Percentiles rank a stretch among this genome's conserved stretches.
phyloP scores from a whole-genome alignment of 2,329 filamentous ascomycete genomes.

The Fusarium sp. region DNA sequence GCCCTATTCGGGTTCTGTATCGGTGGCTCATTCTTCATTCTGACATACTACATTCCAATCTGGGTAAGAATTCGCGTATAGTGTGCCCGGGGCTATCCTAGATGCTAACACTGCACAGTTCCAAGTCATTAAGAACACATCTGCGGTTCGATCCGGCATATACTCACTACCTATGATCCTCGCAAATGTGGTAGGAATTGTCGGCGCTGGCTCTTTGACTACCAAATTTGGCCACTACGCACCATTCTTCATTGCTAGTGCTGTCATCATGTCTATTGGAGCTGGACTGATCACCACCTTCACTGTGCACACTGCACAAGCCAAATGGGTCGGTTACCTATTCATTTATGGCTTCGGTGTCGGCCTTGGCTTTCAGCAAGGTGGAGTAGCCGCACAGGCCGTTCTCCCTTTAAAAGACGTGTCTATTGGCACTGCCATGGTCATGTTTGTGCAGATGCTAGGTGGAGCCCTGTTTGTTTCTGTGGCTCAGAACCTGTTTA shows the following conservation, averaged over 20 bases:
- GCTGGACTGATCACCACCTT: conserved; percentile 9
- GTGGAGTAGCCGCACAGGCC: conserved; percentile 5
- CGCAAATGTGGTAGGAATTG: neutral
- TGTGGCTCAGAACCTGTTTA: conserved; percentile 12
- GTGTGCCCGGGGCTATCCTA: neutral
- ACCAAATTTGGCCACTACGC: conserved; percentile 10
- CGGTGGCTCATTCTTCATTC: conserved; percentile 10
- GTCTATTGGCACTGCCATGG: conserved; percentile 6
- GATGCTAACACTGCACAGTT: neutral
- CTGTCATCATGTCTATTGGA: conserved; percentile 3
- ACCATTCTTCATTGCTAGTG: conserved; percentile 1
- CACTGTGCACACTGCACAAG: neutral
- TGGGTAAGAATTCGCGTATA: neutral
- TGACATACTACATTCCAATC: conserved; percentile 15
- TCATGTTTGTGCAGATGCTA: conserved; percentile 17
- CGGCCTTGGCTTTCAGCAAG: conserved; percentile 12
- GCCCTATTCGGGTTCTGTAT: conserved; percentile 8
- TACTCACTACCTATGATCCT: conserved; percentile 10
- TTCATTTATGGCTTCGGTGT: conserved; percentile 10
- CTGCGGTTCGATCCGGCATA: conserved; percentile 5
- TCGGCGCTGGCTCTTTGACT: neutral
- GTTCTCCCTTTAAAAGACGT: conserved; percentile 1
- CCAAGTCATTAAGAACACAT: conserved; percentile 5
- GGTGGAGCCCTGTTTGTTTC: conserved; percentile 11
- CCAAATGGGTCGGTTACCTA: conserved; percentile 8